Evolutionary conservation across 78 protist genomes (phyloP).

Genomic region (Dictyostelium capitatum): DNA sequence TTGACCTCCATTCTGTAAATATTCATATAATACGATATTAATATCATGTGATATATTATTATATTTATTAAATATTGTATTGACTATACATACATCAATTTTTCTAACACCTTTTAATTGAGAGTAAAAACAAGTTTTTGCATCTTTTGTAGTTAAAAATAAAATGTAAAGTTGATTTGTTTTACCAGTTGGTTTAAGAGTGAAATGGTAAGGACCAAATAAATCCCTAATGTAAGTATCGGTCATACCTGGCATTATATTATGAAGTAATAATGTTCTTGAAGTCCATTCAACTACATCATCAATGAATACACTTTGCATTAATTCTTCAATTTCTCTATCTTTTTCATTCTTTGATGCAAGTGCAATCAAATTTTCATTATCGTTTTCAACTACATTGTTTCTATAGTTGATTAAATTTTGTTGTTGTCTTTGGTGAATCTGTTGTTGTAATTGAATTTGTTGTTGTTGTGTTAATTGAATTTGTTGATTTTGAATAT

Average conservation of each 20-base stretch:
- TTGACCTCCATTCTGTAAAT: slow-evolving; percentile 64
- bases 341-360: slow-evolving; percentile 4
- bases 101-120: slow-evolving; percentile 58
- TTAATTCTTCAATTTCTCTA: slow-evolving; percentile 19
- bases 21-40: not conserved
- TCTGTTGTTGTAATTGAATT: not conserved
- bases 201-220: slow-evolving; percentile 3
- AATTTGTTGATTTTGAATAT: not conserved
- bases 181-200: slow-evolving; percentile 35
- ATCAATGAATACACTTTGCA: slow-evolving; percentile 17
- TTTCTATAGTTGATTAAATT: not conserved
- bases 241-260: slow-evolving; percentile 66
- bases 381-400: not conserved
- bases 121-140: slow-evolving; percentile 48
- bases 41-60: not conserved
- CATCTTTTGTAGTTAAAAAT: slow-evolving; percentile 32
- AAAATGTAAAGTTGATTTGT: slow-evolving; percentile 54
- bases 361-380: not conserved
- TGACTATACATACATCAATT: slow-evolving; percentile 76
- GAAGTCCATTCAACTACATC: slow-evolving; percentile 65
- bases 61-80: not conserved
- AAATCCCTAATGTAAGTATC: slow-evolving; percentile 23
- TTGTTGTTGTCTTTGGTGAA: not conserved
- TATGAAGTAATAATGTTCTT: slow-evolving; percentile 60
- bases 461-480: not conserved